Evolutionary conservation across 2,329 filamentous ascomycete species (phyloP).

Genomic region (Exophiala spinifera): DNA sequence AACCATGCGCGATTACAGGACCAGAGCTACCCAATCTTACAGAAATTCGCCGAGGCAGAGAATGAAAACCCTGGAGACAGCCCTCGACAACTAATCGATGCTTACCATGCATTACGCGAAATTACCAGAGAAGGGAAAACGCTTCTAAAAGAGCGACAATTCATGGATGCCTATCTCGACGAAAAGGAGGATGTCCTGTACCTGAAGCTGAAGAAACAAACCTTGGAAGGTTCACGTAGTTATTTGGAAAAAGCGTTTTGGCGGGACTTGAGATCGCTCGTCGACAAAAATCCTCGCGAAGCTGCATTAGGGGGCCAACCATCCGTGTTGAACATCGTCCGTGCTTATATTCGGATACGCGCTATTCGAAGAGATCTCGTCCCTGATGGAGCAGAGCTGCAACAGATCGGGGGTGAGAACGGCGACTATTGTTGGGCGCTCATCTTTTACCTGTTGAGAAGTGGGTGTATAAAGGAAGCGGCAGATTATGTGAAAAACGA

Average conservation of each 20-base stretch:
- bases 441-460: constrained; percentile 85
- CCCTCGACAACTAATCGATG: constrained; percentile 71
- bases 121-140: constrained; percentile 73
- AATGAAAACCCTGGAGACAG: constrained; percentile 66
- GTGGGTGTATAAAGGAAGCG: constrained; percentile 79
- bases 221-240: constrained; percentile 72
- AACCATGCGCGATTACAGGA: constrained; percentile 69
- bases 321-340: constrained; percentile 83
- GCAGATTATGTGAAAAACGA: constrained; percentile 80
- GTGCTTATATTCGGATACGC: constrained; percentile 83
- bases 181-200: constrained; percentile 64
- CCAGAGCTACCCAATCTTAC: constrained; percentile 68
- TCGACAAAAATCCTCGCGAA: constrained; percentile 80
- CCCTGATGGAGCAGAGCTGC: constrained; percentile 74
- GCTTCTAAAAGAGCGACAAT: constrained; percentile 72
- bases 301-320: constrained; percentile 87
- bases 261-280: constrained; percentile 69
- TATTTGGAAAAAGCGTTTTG: constrained; percentile 83
- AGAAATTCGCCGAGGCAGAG: constrained; percentile 74
- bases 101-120: constrained; percentile 75
- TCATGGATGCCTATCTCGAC: constrained; percentile 72
- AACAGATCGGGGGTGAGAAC: constrained; percentile 69
- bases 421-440: constrained; percentile 77
- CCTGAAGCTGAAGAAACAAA: constrained; percentile 69
- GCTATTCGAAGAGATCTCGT: constrained; percentile 78